Base-by-base conservation (phyloP, 805 yeast species). In the Lipomyces yamadae region DNA sequence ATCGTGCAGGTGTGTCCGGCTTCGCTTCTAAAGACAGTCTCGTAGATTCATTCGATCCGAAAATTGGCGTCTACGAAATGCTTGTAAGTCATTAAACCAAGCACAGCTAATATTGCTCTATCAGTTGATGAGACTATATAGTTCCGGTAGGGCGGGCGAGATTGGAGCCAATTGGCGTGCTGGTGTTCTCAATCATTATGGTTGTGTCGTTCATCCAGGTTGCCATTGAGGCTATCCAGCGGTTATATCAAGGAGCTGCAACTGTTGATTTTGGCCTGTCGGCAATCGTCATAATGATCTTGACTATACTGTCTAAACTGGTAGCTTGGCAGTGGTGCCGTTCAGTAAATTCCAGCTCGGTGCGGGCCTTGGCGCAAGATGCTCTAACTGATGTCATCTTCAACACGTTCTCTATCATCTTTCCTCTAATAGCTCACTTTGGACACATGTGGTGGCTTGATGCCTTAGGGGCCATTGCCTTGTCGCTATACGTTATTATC, bases 281-380 rank as follows among this genome's bases (percentile, higher is more conserved):
- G n/a, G 82, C 92, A 0, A 75, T 84, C 1, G 64, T 73, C 0
- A 88, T 90, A 65, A 90, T 90, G 95, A 57, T 80, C 0, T 63
- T 83, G 10, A 90, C 96, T 0, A 85, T 90, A 15, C 72, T 83
- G 4, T 80, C 84, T 39, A 90, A 90, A 74, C 69, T 86, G 4
- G 81, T 79, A 0, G 86, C 91, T 71, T 90, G 85, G 81, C 32
- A 83, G 13, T 84, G 89, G 85, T 89, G 94, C 74, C 78, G 83
- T 50, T 77, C 80, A 10, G 82, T 88, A 66, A 77, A 81, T 11
- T 87, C 91, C n/a, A 83, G 88, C 30, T 85, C 92, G 0, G 88
- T 90, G 1, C 88, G 86, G 74, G 96, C 96, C 0, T 78, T 90
- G 63, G 90, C 92, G 1, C 93, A 89, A 76, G 96, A 90, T 77